A percentile compares a stretch with the other conserved stretches of the same genome.
phyloP scores from a whole-genome alignment of 2,329 filamentous ascomycete species.

The Dothistroma pini region DNA sequence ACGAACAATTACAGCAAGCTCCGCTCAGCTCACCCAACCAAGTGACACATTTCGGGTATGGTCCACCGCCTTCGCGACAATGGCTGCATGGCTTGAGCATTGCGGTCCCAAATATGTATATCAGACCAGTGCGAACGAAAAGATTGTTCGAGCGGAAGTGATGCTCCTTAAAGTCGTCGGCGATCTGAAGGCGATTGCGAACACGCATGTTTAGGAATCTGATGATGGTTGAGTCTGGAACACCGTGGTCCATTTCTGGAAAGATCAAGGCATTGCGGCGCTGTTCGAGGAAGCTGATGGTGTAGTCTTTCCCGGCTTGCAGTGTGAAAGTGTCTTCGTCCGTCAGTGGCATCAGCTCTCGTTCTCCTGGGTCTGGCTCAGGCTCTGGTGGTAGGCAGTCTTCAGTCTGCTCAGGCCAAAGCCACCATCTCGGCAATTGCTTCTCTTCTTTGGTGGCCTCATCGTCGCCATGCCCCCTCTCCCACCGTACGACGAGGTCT shows the following conservation, averaged over 20 bases:
- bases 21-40: not conserved
- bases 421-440: not conserved
- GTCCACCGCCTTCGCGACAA: not conserved
- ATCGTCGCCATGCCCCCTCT: not conserved
- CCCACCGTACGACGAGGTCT: not conserved
- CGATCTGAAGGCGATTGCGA: not conserved
- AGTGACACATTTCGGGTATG: not conserved
- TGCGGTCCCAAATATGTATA: not conserved
- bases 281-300: slow-evolving; percentile 3
- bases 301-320: not conserved
- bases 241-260: not conserved
- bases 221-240: not conserved
- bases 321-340: not conserved
- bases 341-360: not conserved
- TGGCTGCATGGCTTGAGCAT: not conserved
- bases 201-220: not conserved
- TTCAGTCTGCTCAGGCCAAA: not conserved
- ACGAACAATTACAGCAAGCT: not conserved
- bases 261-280: not conserved
- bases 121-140: not conserved
- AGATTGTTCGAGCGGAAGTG: not conserved
- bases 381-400: not conserved
- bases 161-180: not conserved
- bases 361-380: not conserved
- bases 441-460: not conserved